phyloP scores from a whole-genome alignment of 2,329 filamentous ascomycete species.

The Cladosporium sp. region DNA sequence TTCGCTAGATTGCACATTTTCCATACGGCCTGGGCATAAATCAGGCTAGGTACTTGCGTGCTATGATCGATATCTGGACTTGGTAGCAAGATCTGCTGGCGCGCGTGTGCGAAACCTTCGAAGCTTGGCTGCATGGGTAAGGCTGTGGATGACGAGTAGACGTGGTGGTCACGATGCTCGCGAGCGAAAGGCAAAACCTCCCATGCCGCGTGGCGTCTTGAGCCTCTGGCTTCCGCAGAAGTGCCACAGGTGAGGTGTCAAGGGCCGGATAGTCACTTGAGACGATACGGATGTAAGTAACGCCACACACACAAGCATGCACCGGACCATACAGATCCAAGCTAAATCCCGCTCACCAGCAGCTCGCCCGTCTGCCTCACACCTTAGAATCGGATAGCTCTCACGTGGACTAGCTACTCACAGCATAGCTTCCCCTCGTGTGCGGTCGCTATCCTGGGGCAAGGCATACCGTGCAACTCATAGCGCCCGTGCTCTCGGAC shows the following conservation, averaged over 20 bases:
- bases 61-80: no score
- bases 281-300: slow-evolving; percentile 4
- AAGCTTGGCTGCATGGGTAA: background rate
- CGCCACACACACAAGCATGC: slow-evolving; percentile 8
- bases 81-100: no score
- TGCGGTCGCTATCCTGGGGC: background rate
- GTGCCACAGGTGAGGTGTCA: background rate
- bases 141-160: background rate
- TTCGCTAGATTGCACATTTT: no score
- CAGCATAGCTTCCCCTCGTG: slow-evolving; percentile 1
- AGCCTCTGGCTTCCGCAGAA: background rate
- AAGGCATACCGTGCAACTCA: no score
- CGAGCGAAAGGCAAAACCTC: background rate
- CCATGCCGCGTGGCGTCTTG: background rate
- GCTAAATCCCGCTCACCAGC: background rate
- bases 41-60: no score
- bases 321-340: slow-evolving; percentile 2
- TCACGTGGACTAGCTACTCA: background rate
- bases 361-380: background rate
- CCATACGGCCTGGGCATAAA: no score
- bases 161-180: background rate
- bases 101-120: background rate
- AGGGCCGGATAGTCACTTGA: background rate
- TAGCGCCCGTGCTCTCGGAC: background rate
- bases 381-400: background rate